phyloP scores from a whole-genome alignment of 768 basidiomycete species.

The Mycena epipterygia region DNA sequence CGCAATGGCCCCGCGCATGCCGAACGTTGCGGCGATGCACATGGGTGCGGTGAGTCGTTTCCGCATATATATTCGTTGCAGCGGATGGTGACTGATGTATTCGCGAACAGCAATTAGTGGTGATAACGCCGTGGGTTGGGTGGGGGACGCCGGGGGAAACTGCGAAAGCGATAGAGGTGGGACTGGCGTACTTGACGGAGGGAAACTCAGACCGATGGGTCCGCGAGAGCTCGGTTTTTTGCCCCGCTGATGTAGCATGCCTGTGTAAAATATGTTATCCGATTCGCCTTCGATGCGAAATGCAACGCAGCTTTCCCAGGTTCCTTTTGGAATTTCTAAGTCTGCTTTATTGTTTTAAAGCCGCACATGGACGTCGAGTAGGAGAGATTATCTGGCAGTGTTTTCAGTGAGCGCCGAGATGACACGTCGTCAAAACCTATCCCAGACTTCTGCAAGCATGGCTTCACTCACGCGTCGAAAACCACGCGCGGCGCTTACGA shows the following conservation, averaged over 20 bases:
- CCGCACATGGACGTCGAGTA: too few relatives aligned
- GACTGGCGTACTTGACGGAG: constrained; percentile 21
- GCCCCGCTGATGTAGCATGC: constrained; percentile 24
- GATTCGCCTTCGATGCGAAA: too few relatives aligned
- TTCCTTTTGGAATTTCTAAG: too few relatives aligned
- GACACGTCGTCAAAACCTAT: too few relatives aligned
- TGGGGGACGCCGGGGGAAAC: constrained; percentile 30
- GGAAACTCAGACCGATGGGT: constrained; percentile 28
- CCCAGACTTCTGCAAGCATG: too few relatives aligned
- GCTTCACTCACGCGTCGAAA: too few relatives aligned
- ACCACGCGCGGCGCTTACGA: too few relatives aligned
- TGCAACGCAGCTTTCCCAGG: too few relatives aligned
- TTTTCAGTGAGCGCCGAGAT: too few relatives aligned
- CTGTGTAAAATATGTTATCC: too few relatives aligned
- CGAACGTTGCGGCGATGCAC: constrained; percentile 27
- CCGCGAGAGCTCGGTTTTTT: constrained; percentile 21
- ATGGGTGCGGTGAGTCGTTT: constrained; percentile 24
- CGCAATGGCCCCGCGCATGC: constrained; percentile 8
- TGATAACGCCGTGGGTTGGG: constrained; percentile 13
- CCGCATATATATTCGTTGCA: neutral
- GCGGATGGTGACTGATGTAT: neutral
- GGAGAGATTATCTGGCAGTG: too few relatives aligned
- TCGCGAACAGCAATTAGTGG: constrained; percentile 5
- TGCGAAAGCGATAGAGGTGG: constrained; percentile 18
- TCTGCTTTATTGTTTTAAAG: too few relatives aligned